Evolutionary conservation across 805 yeast species (phyloP).

Genomic region (Brettanomyces bruxellensis): DNA sequence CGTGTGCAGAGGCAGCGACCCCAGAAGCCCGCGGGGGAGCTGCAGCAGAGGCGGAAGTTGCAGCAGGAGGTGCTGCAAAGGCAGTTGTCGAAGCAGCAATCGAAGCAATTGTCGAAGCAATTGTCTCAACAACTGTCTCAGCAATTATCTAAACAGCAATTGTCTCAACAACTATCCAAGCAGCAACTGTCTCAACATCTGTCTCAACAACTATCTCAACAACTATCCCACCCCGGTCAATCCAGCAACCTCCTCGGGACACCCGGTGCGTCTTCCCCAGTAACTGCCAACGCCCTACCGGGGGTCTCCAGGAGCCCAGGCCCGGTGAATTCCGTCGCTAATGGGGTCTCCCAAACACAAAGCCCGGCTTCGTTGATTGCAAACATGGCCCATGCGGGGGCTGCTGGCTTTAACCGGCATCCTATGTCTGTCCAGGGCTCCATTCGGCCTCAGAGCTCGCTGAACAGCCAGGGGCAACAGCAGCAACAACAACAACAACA

Average conservation of each 20-base stretch:
- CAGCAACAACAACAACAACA: conserved; percentile 3
- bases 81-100: neutral
- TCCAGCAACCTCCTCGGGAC: neutral
- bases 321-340: neutral
- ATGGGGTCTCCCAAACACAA: neutral
- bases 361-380: neutral
- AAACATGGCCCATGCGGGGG: neutral
- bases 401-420: neutral
- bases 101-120: neutral
- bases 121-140: neutral
- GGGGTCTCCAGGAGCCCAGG: neutral
- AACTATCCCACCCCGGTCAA: neutral
- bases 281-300: neutral
- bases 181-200: neutral
- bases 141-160: neutral
- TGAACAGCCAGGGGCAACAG: neutral
- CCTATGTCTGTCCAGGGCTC: neutral
- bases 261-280: neutral
- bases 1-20: conserved; percentile 36
- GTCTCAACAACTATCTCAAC: neutral
- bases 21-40: conserved; percentile 9
- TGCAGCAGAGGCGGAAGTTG: conserved; percentile 8
- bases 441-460: no score
- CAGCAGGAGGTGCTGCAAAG: conserved; percentile 2
- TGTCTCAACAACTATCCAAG: neutral